Evolutionary conservation across 2,329 filamentous ascomycete species (phyloP).

Genomic region (Calonectria hawksworthii): DNA sequence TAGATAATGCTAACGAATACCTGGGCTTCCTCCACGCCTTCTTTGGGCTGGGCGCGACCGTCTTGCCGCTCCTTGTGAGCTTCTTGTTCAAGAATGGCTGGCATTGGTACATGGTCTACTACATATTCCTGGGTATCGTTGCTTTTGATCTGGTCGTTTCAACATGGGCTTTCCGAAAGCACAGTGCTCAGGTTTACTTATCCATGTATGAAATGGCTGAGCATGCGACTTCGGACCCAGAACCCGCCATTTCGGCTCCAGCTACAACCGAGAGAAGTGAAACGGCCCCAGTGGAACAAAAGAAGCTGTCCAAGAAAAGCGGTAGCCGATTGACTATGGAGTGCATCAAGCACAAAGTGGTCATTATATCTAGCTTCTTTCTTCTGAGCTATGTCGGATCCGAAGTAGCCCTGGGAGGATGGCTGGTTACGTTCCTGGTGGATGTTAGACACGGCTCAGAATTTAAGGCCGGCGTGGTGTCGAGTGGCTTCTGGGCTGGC

Average conservation of each 20-base stretch:
- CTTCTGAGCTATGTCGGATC: neutral
- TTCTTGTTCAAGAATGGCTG: neutral
- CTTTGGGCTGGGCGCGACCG: neutral
- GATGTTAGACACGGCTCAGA: neutral
- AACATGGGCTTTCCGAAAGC: neutral
- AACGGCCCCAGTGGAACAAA: neutral
- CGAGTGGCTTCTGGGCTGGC: neutral
- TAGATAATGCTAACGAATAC: neutral
- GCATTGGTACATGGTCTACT: slow-evolving; percentile 3
- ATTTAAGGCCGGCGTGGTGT: neutral
- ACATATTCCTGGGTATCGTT: neutral
- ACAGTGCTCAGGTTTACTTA: neutral
- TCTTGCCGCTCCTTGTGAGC: neutral
- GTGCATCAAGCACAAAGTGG: neutral
- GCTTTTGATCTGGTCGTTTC: neutral
- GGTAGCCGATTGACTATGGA: neutral
- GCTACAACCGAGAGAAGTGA: neutral
- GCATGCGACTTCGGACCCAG: neutral
- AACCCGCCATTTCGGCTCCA: neutral
- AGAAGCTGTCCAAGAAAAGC: neutral
- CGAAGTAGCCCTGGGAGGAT: neutral
- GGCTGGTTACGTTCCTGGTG: neutral
- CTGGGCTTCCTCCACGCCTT: neutral
- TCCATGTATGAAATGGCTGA: neutral
- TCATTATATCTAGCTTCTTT: neutral